Evolutionary conservation across 768 basidiomycete species (phyloP).

Genomic region (Russula vinacea): DNA sequence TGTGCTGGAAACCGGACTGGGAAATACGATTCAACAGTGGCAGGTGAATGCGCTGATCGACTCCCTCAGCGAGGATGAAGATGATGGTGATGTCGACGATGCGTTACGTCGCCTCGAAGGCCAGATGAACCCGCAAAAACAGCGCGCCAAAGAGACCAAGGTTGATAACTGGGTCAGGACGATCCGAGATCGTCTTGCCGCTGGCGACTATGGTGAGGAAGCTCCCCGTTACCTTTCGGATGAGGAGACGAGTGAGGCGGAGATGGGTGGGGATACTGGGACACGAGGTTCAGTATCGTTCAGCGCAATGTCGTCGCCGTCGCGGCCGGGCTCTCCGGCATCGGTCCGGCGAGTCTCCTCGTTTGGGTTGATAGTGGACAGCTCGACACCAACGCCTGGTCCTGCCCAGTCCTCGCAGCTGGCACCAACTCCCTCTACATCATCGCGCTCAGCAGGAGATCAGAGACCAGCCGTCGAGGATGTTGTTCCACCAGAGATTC

Average conservation of each 20-base stretch:
- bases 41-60: conserved; percentile 78
- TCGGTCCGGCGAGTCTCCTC: conserved; percentile 26
- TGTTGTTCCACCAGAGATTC: conserved; percentile 62
- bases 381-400: conserved; percentile 24
- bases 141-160: conserved; percentile 68
- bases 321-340: conserved; percentile 24
- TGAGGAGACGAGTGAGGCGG: conserved; percentile 38
- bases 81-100: conserved; percentile 75
- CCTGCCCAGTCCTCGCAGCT: neutral
- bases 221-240: conserved; percentile 53
- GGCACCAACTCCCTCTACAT: neutral
- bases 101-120: conserved; percentile 81
- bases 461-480: conserved; percentile 56
- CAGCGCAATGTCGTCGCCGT: conserved; percentile 20
- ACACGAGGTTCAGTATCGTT: conserved; percentile 8
- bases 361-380: conserved; percentile 14
- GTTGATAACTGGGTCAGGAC: conserved; percentile 80
- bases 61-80: conserved; percentile 66
- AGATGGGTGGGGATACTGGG: neutral
- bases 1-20: conserved; percentile 38
- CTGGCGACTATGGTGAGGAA: conserved; percentile 62
- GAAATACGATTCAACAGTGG: conserved; percentile 67
- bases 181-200: conserved; percentile 62
- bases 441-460: conserved; percentile 36
- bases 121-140: conserved; percentile 70